Percentiles rank a stretch among this genome's conserved stretches.
These are phyloP conservation scores for Triticum urartu DNA, from an alignment of 176 grass and related monocot genomes.

Conservation along the genomic window DNA sequence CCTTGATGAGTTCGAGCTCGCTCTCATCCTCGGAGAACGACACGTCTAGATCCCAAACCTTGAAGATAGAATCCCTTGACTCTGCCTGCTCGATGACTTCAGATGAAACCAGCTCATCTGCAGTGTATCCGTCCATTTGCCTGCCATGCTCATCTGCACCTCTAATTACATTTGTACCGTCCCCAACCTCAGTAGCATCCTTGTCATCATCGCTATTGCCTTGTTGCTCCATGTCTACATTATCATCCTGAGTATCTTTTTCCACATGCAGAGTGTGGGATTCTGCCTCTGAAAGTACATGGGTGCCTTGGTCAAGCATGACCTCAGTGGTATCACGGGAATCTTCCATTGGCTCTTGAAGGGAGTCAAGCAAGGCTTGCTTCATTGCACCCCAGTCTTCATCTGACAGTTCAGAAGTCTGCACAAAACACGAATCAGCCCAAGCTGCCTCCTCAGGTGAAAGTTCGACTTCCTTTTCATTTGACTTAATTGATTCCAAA, in stretches of 20 bases:
- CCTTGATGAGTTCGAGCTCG: slow-evolving; percentile 66
- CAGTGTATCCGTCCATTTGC: slow-evolving; percentile 21
- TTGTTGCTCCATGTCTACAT: slow-evolving; percentile 40
- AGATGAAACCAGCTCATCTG: background rate
- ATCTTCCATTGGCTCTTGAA: slow-evolving; percentile 33
- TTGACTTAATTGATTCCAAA: slow-evolving; percentile 50
- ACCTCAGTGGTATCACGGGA: slow-evolving; percentile 14
- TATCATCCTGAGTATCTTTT: slow-evolving; percentile 15
- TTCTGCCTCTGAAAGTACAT: slow-evolving; percentile 25
- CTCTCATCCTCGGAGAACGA: slow-evolving; percentile 42
- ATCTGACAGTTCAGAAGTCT: slow-evolving; percentile 56
- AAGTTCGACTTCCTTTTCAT: slow-evolving; percentile 44
- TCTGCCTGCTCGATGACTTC: slow-evolving; percentile 36
- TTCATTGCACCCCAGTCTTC: slow-evolving; percentile 64
- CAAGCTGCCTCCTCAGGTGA: slow-evolving; percentile 70
- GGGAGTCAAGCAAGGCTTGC: slow-evolving; percentile 55
- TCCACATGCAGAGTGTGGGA: slow-evolving; percentile 2
- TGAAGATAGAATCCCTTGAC: slow-evolving; percentile 58
- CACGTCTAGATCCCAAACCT: slow-evolving; percentile 71
- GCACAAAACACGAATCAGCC: slow-evolving; percentile 73
- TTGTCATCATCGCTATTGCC: slow-evolving; percentile 13
- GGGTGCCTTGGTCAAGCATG: background rate
- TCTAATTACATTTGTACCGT: slow-evolving; percentile 25
- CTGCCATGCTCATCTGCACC: slow-evolving; percentile 34
- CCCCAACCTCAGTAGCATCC: slow-evolving; percentile 22